These are phyloP conservation scores for Linaria vulgaris DNA, from an alignment of 257 asterid genomes.

Conservation along the genomic window DNA sequence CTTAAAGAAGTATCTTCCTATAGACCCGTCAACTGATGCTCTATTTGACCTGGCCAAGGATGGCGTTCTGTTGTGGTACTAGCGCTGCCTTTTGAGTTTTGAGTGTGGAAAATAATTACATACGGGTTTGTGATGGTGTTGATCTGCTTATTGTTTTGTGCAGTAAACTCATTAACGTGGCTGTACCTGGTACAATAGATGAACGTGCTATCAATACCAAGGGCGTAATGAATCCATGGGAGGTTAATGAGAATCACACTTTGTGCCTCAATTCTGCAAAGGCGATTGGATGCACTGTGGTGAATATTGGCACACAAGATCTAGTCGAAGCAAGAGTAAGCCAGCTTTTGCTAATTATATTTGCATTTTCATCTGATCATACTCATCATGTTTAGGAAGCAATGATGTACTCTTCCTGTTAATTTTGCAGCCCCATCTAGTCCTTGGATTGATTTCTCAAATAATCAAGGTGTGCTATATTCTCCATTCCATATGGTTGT, in stretches of 20 bases:
- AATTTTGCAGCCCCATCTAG: constrained; percentile 75
- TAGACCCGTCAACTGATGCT: constrained; percentile 72
- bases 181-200: constrained; percentile 91
- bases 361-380: not conserved
- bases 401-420: constrained; percentile 18
- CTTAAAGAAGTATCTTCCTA: constrained; percentile 74
- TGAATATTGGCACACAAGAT: constrained; percentile 95
- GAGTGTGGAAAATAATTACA: too few relatives aligned
- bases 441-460: constrained; percentile 89
- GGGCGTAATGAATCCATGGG: constrained; percentile 83
- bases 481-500: not conserved
- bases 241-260: constrained; percentile 87
- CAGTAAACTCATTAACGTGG: constrained; percentile 95
- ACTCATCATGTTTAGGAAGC: not conserved
- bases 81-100: not conserved
- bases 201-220: constrained; percentile 96
- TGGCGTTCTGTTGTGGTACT: constrained; percentile 90
- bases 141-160: constrained; percentile 29
- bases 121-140: not conserved
- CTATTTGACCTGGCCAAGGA: constrained; percentile 85
- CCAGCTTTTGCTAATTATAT: constrained; percentile 11
- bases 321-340: constrained; percentile 86
- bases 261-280: constrained; percentile 93
- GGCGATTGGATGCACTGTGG: constrained; percentile 99
- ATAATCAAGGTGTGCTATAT: constrained; percentile 71